These are phyloP conservation scores for Diaporthe humulicola DNA, from an alignment of 2,329 filamentous ascomycete genomes.

Conservation along the genomic window DNA sequence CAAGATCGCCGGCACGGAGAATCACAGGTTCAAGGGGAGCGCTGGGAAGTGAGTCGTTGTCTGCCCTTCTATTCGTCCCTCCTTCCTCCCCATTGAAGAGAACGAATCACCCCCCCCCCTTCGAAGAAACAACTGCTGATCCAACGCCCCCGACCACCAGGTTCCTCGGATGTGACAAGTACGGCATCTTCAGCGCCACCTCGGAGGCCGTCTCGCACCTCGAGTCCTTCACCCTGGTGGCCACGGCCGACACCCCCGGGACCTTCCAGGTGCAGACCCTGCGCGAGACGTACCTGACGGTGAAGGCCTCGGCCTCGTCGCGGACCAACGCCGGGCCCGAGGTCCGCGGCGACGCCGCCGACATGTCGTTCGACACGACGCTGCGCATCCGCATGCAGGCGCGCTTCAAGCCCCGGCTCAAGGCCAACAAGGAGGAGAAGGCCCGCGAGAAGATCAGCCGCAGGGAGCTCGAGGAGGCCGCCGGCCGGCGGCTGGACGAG, in stretches of 20 bases:
- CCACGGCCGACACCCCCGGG: constrained; percentile 73
- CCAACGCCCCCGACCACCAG: constrained; percentile 54
- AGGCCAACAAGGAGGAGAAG: constrained; percentile 85
- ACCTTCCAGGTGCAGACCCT: constrained; percentile 82
- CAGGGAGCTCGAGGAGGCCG: constrained; percentile 85
- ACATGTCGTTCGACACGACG: constrained; percentile 76
- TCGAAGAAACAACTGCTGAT: constrained; percentile 21
- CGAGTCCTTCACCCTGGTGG: constrained; percentile 82
- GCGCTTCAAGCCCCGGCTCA: constrained; percentile 87
- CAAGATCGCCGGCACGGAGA: constrained; percentile 83
- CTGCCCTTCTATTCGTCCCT: not conserved
- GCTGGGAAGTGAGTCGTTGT: constrained; percentile 77
- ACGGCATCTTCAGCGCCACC: constrained; percentile 81
- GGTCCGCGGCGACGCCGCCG: constrained; percentile 81
- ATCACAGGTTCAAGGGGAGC: constrained; percentile 88
- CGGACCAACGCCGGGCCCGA: constrained; percentile 68
- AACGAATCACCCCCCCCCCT: no score
- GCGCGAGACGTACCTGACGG: constrained; percentile 77
- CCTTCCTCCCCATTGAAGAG: no score
- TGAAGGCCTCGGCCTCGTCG: constrained; percentile 66
- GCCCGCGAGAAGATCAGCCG: constrained; percentile 87
- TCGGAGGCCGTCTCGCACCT: constrained; percentile 86
- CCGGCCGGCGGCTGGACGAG: constrained; percentile 82
- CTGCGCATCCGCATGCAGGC: constrained; percentile 94
- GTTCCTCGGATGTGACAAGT: constrained; percentile 88